phyloP scores from a whole-genome alignment of 2,329 filamentous ascomycete genomes.

The Byssoonygena ceratinophila region DNA sequence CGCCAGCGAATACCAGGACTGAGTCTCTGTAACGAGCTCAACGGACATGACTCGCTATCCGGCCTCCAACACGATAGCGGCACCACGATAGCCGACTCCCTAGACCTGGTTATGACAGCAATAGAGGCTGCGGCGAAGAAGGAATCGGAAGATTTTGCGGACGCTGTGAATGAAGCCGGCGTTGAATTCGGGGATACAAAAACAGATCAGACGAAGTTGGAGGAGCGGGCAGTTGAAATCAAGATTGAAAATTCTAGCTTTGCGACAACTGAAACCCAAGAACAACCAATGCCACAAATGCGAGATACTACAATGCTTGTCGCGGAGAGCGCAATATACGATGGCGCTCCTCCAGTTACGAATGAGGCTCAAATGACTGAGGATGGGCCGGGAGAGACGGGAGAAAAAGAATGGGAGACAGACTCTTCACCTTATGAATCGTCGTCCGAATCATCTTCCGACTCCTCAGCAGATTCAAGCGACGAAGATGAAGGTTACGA shows the following conservation, averaged over 20 bases:
- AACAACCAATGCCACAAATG: background rate
- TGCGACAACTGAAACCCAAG: background rate
- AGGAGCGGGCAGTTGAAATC: background rate
- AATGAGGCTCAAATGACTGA: constrained; percentile 4
- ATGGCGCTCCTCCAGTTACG: constrained; percentile 5
- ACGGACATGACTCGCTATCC: background rate
- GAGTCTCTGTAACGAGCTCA: constrained; percentile 21
- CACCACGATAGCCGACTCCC: constrained; percentile 5
- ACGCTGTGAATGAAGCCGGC: background rate
- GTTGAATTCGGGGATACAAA: background rate
- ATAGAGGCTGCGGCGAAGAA: constrained; percentile 8
- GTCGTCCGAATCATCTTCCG: constrained; percentile 40
- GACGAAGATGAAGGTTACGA: constrained; percentile 54
- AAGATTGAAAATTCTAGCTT: background rate
- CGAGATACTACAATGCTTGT: constrained; percentile 3
- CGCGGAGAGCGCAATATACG: background rate
- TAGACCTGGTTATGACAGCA: constrained; percentile 7
- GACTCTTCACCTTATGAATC: constrained; percentile 69
- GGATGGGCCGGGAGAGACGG: constrained; percentile 18
- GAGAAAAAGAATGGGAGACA: constrained; percentile 67
- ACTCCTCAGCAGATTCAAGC: constrained; percentile 54
- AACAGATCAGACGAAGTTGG: background rate
- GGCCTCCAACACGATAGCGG: background rate
- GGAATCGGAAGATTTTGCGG: background rate
- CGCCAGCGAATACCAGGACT: constrained; percentile 29